Evolutionary conservation across 805 yeast genomes (phyloP).

Genomic region (Metschnikowia corniflorae): DNA sequence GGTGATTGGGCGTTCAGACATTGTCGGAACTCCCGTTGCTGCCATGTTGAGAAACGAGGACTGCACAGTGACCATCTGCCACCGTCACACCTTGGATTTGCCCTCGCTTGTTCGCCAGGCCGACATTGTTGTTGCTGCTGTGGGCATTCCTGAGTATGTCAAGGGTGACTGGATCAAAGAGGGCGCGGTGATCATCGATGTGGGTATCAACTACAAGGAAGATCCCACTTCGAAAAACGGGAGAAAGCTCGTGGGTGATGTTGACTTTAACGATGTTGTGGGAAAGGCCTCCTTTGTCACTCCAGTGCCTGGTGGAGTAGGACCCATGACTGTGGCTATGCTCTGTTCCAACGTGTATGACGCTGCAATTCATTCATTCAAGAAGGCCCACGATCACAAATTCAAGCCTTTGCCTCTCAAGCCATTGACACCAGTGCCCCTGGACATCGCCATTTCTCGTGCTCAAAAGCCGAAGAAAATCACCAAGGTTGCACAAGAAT

Average conservation of each 20-base stretch:
- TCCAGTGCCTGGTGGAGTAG: constrained; percentile 99
- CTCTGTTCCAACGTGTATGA: constrained; percentile 75
- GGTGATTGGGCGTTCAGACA: constrained; percentile 92
- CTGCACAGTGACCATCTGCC: constrained; percentile 86
- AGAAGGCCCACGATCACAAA: constrained; percentile 44
- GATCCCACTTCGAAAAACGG: constrained; percentile 77
- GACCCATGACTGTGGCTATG: constrained; percentile 99
- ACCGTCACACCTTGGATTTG: constrained; percentile 65
- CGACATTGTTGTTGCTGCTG: constrained; percentile 88
- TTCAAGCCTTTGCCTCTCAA: constrained; percentile 55
- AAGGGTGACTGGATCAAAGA: constrained; percentile 85
- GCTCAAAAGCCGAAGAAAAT: constrained; percentile 85
- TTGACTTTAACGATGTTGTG: constrained; percentile 69
- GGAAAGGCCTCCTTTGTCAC: constrained; percentile 68
- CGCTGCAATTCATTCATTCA: constrained; percentile 66
- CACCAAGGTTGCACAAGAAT: constrained; percentile 67
- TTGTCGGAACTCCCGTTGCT: constrained; percentile 93
- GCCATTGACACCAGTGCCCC: constrained; percentile 66
- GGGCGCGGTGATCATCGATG: constrained; percentile 86
- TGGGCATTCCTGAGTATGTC: constrained; percentile 81
- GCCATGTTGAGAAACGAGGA: constrained; percentile 73
- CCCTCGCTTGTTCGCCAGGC: constrained; percentile 58
- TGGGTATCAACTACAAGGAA: constrained; percentile 86
- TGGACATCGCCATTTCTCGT: constrained; percentile 87
- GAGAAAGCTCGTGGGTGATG: constrained; percentile 88